phyloP scores from a whole-genome alignment of 2,329 filamentous ascomycete genomes.

The Ceratocystis destructans region DNA sequence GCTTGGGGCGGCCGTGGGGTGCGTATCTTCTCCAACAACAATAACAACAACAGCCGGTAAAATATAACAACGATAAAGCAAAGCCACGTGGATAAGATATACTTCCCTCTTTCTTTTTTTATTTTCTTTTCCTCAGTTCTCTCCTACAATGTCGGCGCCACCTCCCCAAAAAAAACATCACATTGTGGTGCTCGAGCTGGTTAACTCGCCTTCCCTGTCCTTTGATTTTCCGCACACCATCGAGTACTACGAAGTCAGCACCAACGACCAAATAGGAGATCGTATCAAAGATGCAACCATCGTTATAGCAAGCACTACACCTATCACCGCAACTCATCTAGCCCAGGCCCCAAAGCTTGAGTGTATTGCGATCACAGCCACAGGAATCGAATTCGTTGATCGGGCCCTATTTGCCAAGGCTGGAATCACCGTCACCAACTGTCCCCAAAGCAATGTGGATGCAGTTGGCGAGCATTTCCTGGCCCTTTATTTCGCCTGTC shows the following conservation, averaged over 20 bases:
- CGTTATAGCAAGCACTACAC: constrained; percentile 15
- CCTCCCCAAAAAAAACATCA: constrained; percentile 19
- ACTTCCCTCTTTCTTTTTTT: background rate
- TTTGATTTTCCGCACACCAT: constrained; percentile 17
- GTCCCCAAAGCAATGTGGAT: constrained; percentile 16
- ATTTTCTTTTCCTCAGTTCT: background rate
- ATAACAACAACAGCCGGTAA: background rate
- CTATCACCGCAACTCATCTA: constrained; percentile 8
- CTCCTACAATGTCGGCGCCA: background rate
- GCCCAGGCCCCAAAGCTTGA: constrained; percentile 6
- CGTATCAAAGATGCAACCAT: constrained; percentile 17
- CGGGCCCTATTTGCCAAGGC: constrained; percentile 9
- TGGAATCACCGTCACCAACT: constrained; percentile 16
- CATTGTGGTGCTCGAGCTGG: constrained; percentile 14
- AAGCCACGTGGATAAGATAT: background rate
- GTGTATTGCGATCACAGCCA: constrained; percentile 14
- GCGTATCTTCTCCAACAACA: background rate
- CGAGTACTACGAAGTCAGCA: constrained; percentile 3
- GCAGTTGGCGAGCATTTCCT: constrained; percentile 16
- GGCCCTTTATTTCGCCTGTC: constrained; percentile 15
- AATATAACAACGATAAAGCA: too few relatives aligned
- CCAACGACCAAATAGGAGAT: constrained; percentile 1
- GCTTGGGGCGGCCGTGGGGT: background rate
- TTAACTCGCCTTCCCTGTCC: constrained; percentile 11
- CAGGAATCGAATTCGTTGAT: constrained; percentile 16